Percentiles rank a stretch among this genome's conserved stretches.
These are phyloP conservation scores for Aureobasidium pullulans DNA, from an alignment of 2,329 filamentous ascomycete genomes.

Conservation along the genomic window DNA sequence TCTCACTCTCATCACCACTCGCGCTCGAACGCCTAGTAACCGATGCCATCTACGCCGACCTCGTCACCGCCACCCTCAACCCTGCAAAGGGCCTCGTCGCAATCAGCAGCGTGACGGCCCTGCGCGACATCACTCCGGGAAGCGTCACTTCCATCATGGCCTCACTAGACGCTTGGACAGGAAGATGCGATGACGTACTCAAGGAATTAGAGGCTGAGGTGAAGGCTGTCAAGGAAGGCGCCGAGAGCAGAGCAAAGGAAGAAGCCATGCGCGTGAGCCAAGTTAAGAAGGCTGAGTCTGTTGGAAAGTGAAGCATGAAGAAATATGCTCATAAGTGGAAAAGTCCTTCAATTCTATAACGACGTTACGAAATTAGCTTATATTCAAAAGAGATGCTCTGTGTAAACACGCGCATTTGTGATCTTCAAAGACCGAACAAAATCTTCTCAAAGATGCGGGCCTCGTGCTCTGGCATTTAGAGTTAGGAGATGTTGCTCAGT, in stretches of 20 bases:
- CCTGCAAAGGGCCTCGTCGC: constrained; percentile 66
- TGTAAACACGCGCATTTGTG: too few relatives aligned
- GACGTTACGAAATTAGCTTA: too few relatives aligned
- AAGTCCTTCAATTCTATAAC: too few relatives aligned
- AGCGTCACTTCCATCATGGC: constrained; percentile 61
- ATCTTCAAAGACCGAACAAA: too few relatives aligned
- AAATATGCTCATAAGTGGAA: too few relatives aligned
- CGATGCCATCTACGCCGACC: constrained; percentile 75
- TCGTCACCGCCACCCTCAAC: constrained; percentile 77
- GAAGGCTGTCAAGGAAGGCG: constrained; percentile 49
- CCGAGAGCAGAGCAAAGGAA: constrained; percentile 34
- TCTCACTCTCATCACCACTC: constrained; percentile 59
- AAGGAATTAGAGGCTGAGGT: constrained; percentile 70
- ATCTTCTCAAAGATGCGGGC: too few relatives aligned
- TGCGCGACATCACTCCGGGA: constrained; percentile 75
- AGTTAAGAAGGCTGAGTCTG: constrained; percentile 25
- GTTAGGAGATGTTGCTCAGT: too few relatives aligned
- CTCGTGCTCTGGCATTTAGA: too few relatives aligned
- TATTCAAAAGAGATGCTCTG: too few relatives aligned
- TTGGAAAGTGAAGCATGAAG: constrained; percentile 16
- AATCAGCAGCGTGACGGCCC: constrained; percentile 71
- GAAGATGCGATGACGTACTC: constrained; percentile 68
- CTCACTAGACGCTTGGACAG: constrained; percentile 66
- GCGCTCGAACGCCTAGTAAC: constrained; percentile 83
- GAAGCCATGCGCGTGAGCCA: constrained; percentile 36